phyloP scores from a whole-genome alignment of 1,284 basidiomycete species.

The Marasmius sp. region DNA sequence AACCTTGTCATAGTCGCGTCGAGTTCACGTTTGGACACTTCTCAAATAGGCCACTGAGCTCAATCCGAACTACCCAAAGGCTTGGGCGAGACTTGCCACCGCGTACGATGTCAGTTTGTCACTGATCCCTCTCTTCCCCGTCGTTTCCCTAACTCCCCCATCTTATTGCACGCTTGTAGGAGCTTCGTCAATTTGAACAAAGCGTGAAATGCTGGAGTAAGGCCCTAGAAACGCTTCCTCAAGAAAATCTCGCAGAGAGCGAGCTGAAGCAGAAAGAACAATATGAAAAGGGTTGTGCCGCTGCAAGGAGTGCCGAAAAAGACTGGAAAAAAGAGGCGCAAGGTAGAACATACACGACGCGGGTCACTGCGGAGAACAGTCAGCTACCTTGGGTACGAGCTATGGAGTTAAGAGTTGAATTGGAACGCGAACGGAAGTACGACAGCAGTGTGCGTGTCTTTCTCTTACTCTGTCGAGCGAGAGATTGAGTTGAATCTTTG shows the following conservation, averaged over 20 bases:
- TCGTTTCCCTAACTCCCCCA: not conserved
- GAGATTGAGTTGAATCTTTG: not conserved
- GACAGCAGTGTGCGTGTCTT: not conserved
- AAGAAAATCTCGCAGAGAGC: constrained; percentile 15
- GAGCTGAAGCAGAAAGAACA: constrained; percentile 26
- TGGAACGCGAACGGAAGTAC: not conserved
- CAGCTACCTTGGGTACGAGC: not conserved
- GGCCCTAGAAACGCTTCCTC: constrained; percentile 23
- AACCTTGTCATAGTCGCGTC: not conserved
- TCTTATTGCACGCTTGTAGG: constrained; percentile 2
- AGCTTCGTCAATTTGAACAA: not conserved
- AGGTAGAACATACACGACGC: not conserved
- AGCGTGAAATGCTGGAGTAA: constrained; percentile 10
- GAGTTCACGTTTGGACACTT: not conserved
- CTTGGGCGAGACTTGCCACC: constrained; percentile 30
- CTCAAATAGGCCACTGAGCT: constrained; percentile 29
- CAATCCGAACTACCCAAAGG: constrained; percentile 36
- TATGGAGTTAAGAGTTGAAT: not conserved
- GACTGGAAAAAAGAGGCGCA: not conserved
- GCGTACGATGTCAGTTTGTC: constrained; percentile 26
- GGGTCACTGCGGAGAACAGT: not conserved
- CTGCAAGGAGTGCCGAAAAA: not conserved
- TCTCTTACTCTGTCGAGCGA: not conserved
- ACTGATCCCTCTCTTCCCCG: not conserved
- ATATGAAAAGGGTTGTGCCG: constrained; percentile 21